These are phyloP conservation scores for Kwoniella botswanensis DNA, from an alignment of 768 basidiomycete genomes.

Conservation along the genomic window DNA sequence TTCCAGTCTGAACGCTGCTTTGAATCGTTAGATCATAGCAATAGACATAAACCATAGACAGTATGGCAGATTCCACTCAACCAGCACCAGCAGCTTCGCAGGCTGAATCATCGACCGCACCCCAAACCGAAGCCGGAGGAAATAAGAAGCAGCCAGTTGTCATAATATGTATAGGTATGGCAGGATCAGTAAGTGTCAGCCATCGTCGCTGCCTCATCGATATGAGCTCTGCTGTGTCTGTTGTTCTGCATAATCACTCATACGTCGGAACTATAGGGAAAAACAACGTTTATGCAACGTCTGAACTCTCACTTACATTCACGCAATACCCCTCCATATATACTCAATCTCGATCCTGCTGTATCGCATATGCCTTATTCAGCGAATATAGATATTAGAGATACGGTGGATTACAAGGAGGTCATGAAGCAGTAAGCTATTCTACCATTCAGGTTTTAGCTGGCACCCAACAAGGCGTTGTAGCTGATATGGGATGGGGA, in stretches of 20 bases:
- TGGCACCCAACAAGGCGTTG: neutral
- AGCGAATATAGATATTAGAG: slow-evolving; percentile 96
- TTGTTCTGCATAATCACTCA: neutral
- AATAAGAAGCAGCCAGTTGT: slow-evolving; percentile 67
- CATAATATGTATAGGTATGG: slow-evolving; percentile 94
- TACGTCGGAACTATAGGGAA: slow-evolving; percentile 63
- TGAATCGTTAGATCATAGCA: too few relatives aligned
- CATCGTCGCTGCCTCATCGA: neutral
- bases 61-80: slow-evolving; percentile 4
- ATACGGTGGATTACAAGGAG: slow-evolving; percentile 95
- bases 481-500: neutral
- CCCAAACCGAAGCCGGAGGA: neutral
- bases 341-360: slow-evolving; percentile 97
- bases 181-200: slow-evolving; percentile 66
- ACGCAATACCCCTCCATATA: slow-evolving; percentile 73
- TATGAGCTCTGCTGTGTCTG: neutral
- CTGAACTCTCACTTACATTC: slow-evolving; percentile 90
- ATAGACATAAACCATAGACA: neutral
- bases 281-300: slow-evolving; percentile 95
- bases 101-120: slow-evolving; percentile 13
- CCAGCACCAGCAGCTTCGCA: neutral
- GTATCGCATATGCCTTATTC: slow-evolving; percentile 89
- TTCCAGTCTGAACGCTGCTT: neutral
- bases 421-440: slow-evolving; percentile 97
- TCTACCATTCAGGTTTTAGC: neutral